Evolutionary conservation across 2,329 filamentous ascomycete species (phyloP).

Genomic region (Diaporthe ampelina): DNA sequence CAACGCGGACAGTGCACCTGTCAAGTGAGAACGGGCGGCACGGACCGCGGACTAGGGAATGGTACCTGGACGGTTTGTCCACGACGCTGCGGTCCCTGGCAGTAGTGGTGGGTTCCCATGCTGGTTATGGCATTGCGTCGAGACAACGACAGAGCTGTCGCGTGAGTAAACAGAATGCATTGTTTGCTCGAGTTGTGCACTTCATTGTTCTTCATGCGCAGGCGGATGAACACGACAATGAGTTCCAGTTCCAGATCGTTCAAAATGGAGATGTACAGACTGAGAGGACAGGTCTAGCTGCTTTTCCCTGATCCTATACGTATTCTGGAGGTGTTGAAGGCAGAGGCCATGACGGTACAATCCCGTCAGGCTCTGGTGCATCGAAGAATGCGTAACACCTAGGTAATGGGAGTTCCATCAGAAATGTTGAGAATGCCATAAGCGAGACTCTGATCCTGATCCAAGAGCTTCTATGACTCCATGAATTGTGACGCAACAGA

Average conservation of each 20-base stretch:
- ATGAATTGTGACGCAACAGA: background rate
- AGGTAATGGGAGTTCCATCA: background rate
- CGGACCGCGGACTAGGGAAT: background rate
- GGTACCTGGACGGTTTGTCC: constrained; percentile 2
- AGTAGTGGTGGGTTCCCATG: background rate
- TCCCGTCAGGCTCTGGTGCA: no score
- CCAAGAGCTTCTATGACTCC: background rate
- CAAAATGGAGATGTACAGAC: background rate
- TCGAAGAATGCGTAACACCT: no score
- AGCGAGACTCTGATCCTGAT: background rate
- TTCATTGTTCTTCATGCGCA: background rate
- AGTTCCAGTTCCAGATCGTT: background rate
- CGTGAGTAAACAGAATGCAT: background rate
- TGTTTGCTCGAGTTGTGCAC: background rate
- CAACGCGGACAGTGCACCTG: background rate
- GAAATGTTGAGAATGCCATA: background rate
- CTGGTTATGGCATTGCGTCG: background rate
- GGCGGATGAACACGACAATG: no score
- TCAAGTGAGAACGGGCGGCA: background rate
- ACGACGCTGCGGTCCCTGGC: background rate
- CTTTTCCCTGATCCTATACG: background rate
- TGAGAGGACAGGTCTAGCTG: background rate
- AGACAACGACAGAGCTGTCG: background rate
- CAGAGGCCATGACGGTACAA: no score
- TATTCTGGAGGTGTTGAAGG: background rate